Percentiles rank a stretch among this genome's conserved stretches.
Evolutionary conservation across 208 protist genomes (phyloP).

Genomic region (Naegleria lovaniensis): DNA sequence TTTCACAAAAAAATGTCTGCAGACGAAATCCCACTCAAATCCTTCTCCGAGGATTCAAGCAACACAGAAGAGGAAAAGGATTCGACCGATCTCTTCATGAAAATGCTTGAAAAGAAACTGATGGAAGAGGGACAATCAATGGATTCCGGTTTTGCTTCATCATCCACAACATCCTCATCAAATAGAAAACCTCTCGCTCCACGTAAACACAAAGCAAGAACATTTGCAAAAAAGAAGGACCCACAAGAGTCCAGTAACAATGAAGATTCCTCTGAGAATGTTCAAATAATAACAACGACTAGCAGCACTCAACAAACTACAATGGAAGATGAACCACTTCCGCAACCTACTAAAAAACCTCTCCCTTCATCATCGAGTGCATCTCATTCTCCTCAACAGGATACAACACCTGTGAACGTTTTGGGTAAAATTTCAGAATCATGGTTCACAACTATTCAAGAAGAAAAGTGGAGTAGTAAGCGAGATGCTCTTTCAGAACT

Average conservation of each 20-base stretch:
- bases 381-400: too few relatives aligned
- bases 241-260: too few relatives aligned
- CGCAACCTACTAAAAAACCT: too few relatives aligned
- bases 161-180: background rate
- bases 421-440: conserved; percentile 2
- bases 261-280: too few relatives aligned
- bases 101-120: background rate
- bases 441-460: background rate
- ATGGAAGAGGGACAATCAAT: background rate
- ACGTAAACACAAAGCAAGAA: background rate
- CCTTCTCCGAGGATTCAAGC: background rate
- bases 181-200: background rate
- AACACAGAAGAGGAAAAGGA: background rate
- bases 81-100: background rate
- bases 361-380: too few relatives aligned
- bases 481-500: background rate
- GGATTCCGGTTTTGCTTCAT: background rate
- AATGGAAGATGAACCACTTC: too few relatives aligned
- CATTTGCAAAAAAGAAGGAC: background rate
- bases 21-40: too few relatives aligned
- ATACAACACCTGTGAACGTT: background rate
- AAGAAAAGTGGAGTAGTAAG: background rate
- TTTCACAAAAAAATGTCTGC: too few relatives aligned
- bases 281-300: too few relatives aligned
- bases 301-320: too few relatives aligned